A percentile compares a stretch with the other conserved stretches of the same genome.
Conservation (phyloP, 805 yeast species). For the Hanseniaspora guilliermondii region DNA sequence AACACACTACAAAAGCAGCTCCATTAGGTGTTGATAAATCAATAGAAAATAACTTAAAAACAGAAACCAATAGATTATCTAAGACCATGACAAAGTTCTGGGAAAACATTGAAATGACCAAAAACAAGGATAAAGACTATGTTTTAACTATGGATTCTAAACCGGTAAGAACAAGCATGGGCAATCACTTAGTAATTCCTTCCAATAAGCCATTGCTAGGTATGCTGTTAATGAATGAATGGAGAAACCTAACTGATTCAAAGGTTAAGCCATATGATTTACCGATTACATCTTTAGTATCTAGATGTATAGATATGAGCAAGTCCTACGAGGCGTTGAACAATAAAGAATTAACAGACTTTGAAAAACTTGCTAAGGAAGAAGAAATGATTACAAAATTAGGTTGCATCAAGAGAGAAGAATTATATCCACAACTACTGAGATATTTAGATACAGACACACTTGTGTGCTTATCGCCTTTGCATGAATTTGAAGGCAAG, state of each 20-base stretch:
- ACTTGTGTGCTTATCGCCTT: constrained; percentile 71
- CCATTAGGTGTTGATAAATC: constrained; percentile 28
- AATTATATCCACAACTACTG: constrained; percentile 48
- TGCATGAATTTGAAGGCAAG: constrained; percentile 67
- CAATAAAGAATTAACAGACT: constrained; percentile 15
- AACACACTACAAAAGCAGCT: constrained; percentile 11
- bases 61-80: constrained; percentile 59
- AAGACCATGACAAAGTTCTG: constrained; percentile 66
- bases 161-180: constrained; percentile 74
- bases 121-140: constrained; percentile 22
- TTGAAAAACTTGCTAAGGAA: constrained; percentile 20
- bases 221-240: constrained; percentile 67
- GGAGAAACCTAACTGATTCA: constrained; percentile 61
- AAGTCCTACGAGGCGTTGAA: constrained; percentile 25
- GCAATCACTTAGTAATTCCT: constrained; percentile 58
- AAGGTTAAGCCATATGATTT: constrained; percentile 63
- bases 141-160: constrained; percentile 60
- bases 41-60: constrained; percentile 38
- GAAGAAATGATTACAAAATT: constrained; percentile 45
- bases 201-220: constrained; percentile 49
- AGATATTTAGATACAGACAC: constrained; percentile 92
- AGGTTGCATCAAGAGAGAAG: constrained; percentile 40
- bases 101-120: constrained; percentile 47
- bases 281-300: constrained; percentile 76
- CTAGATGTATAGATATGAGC: constrained; percentile 73